These are phyloP conservation scores for Fusarium protoensiforme DNA, from an alignment of 2,329 filamentous ascomycete species.

Conservation along the genomic window DNA sequence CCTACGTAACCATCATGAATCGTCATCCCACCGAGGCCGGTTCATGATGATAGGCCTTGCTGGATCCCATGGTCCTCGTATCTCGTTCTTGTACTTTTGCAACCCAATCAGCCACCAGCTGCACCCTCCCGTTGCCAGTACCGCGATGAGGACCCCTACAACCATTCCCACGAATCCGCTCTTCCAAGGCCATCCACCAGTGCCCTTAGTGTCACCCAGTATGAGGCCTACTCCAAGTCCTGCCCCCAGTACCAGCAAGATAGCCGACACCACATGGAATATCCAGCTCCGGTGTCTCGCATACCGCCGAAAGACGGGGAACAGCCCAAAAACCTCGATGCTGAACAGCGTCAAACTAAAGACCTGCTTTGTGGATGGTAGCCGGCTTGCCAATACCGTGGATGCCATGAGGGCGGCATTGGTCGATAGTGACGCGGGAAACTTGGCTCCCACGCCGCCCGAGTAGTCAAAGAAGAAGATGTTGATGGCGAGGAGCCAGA, in stretches of 20 bases:
- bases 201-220: constrained; percentile 56
- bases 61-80: constrained; percentile 97
- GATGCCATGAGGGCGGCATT: constrained; percentile 97
- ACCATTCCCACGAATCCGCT: constrained; percentile 76
- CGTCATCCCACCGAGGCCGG: constrained; percentile 63
- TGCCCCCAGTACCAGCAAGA: constrained; percentile 80
- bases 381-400: constrained; percentile 89
- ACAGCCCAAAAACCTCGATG: constrained; percentile 96
- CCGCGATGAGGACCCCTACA: constrained; percentile 78
- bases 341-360: constrained; percentile 96
- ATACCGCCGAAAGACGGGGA: constrained; percentile 96
- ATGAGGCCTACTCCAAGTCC: constrained; percentile 80
- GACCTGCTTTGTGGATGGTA: constrained; percentile 91
- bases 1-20: constrained; percentile 32
- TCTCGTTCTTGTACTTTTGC: constrained; percentile 99
- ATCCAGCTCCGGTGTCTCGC: constrained; percentile 83
- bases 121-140: constrained; percentile 88
- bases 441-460: constrained; percentile 70
- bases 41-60: constrained; percentile 88
- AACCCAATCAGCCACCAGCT: constrained; percentile 98
- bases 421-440: constrained; percentile 83
- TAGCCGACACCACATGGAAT: constrained; percentile 82
- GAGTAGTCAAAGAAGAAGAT: constrained; percentile 99
- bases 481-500: constrained; percentile 93
- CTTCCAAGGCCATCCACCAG: constrained; percentile 61